Evolutionary conservation across 2,329 filamentous ascomycete genomes (phyloP), one percentile per base, ranked within the genome.

Genomic region (Chrysoporthe austroafricana): DNA sequence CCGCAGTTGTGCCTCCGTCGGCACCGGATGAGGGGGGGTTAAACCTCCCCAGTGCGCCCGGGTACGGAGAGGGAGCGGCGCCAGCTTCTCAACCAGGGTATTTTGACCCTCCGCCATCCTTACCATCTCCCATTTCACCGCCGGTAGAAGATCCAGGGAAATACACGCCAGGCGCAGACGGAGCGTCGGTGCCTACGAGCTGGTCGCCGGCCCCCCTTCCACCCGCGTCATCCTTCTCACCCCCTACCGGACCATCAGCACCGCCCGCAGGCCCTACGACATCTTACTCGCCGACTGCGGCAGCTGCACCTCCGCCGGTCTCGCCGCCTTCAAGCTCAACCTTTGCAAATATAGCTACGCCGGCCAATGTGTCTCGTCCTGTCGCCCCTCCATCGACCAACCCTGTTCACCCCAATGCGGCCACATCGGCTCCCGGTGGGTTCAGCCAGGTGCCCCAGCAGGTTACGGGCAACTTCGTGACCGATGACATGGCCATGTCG

Each of bases 401-500:
- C 34, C 34, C 52, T 43, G 54, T 56, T 62, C 36, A 43, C 59
- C 60, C 59, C 44, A 54, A 36, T 44, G 36, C 46, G 42, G 62
- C 63, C 62, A 52, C 65, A 16, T 26, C 54, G n/a, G 61, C 59
- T n/a, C 69, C 69, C 11, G 63, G 64, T 66, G 50, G 52, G 73
- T 71, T 64, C 75, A 70, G 63, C 72, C 69, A 60, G 46, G 69
- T 56, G 64, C 70, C 14, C 59, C 74, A 7, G 62, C 70, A 69
- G 39, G 70, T 70, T 7, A 63, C 68, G 34, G 68, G 63, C 21
- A 66, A 64, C 16, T 74, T 74, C 34, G 72, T 71, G 3, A 71
- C 79, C 43, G 93, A 97, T 71, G 90, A 94, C 71, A 82, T 85
- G 68, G 84, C 91, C 0, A 90, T 97, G 46, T 82, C 88, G 46